Conservation (phyloP, 2,329 filamentous ascomycete species). For the Claviceps spartinae region DNA sequence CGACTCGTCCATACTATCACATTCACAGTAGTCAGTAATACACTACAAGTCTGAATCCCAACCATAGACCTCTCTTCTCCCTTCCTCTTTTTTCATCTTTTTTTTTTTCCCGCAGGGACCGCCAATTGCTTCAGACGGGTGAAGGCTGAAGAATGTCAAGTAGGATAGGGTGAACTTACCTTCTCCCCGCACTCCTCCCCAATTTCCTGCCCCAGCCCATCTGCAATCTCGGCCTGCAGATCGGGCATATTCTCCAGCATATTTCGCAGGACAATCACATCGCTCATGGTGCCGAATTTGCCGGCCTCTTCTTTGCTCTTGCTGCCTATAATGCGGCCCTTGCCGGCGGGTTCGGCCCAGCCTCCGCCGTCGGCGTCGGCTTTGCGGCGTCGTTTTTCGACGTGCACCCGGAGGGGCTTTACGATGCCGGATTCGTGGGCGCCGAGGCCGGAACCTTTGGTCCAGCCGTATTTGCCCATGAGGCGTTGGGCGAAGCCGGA, state of each 20-base stretch:
- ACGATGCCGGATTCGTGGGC: conserved; percentile 71
- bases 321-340: conserved; percentile 71
- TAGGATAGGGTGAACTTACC: conserved; percentile 23
- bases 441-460: conserved; percentile 74
- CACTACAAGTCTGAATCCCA: background rate
- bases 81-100: background rate
- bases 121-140: background rate
- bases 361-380: conserved; percentile 68
- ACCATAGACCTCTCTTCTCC: background rate
- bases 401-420: conserved; percentile 67
- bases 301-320: conserved; percentile 35
- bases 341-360: conserved; percentile 54
- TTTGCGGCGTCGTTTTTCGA: conserved; percentile 74
- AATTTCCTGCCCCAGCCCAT: conserved; percentile 78
- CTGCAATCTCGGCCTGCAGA: conserved; percentile 62
- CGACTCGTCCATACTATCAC: conserved; percentile 65
- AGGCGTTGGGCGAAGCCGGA: conserved; percentile 75
- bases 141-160: background rate
- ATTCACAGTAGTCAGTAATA: too few species aligned
- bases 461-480: conserved; percentile 91
- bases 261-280: conserved; percentile 67
- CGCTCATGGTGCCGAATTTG: conserved; percentile 60
- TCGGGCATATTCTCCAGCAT: conserved; percentile 78
- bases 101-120: background rate
- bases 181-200: conserved; percentile 84